phyloP scores from a whole-genome alignment of 2,329 filamentous ascomycete genomes.

The Paecilomyces niveus region DNA sequence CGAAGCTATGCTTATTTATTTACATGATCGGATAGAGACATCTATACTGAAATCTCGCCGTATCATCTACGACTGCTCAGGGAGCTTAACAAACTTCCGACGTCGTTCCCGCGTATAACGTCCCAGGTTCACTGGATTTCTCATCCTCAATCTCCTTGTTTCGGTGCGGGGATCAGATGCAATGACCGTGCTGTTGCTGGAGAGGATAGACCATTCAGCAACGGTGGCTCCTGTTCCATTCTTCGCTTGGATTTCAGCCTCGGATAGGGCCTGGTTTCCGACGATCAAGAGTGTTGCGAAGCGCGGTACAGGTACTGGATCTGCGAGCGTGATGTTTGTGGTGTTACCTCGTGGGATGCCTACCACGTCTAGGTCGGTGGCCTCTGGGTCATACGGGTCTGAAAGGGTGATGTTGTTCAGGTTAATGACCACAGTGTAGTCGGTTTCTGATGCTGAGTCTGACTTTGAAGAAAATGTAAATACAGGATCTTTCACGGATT shows the following conservation, averaged over 20 bases:
- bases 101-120: background rate
- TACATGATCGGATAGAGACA: background rate
- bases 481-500: constrained; percentile 19
- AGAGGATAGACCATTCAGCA: constrained; percentile 42
- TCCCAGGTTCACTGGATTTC: background rate
- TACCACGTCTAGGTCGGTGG: constrained; percentile 26
- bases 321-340: constrained; percentile 31
- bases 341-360: constrained; percentile 33
- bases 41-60: background rate
- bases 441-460: constrained; percentile 1
- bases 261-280: constrained; percentile 33
- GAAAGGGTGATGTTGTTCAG: constrained; percentile 28
- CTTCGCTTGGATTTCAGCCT: constrained; percentile 20
- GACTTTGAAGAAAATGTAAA: constrained; percentile 7
- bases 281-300: constrained; percentile 39
- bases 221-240: constrained; percentile 40
- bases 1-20: background rate
- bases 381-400: constrained; percentile 27
- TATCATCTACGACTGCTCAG: background rate
- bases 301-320: constrained; percentile 24
- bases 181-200: background rate
- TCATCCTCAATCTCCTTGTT: background rate
- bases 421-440: constrained; percentile 16
- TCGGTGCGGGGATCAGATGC: background rate
- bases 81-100: background rate